phyloP scores from a whole-genome alignment of 2,329 filamentous ascomycete species.

The Bimuria novae-zelandiae region DNA sequence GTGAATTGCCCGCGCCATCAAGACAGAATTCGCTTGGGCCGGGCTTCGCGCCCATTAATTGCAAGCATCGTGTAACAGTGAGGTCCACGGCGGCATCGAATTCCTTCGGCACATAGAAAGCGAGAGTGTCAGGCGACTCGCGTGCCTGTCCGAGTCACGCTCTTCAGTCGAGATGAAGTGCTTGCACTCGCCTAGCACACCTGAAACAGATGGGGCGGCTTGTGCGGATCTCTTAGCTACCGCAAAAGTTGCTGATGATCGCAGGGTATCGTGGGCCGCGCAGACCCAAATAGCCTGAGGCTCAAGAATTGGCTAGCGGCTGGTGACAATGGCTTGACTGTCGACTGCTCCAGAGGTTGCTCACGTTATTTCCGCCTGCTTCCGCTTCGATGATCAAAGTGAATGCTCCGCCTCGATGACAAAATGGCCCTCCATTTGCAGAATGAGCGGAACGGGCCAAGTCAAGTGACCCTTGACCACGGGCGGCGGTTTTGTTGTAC shows the following conservation, averaged over 20 bases:
- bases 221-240: constrained; percentile 3
- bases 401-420: too few species aligned
- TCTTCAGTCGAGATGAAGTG: too few species aligned
- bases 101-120: background rate
- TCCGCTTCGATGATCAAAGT: too few species aligned
- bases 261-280: constrained; percentile 3
- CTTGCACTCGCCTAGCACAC: background rate
- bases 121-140: constrained; percentile 3
- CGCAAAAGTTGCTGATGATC: constrained; percentile 4
- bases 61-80: constrained; percentile 5
- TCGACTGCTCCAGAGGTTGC: background rate
- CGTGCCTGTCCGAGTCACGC: background rate
- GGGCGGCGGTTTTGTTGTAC: too few species aligned
- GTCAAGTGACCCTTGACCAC: too few species aligned
- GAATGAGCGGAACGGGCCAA: too few species aligned
- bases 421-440: too few species aligned
- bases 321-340: background rate
- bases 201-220: constrained; percentile 5
- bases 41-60: background rate
- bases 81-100: constrained; percentile 1
- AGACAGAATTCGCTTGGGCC: background rate
- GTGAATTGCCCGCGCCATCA: constrained; percentile 8
- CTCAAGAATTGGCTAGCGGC: background rate
- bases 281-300: background rate
- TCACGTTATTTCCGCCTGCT: background rate